These are phyloP conservation scores for Xylaria intraflava DNA, from an alignment of 495 filamentous ascomycete species.

Conservation along the genomic window DNA sequence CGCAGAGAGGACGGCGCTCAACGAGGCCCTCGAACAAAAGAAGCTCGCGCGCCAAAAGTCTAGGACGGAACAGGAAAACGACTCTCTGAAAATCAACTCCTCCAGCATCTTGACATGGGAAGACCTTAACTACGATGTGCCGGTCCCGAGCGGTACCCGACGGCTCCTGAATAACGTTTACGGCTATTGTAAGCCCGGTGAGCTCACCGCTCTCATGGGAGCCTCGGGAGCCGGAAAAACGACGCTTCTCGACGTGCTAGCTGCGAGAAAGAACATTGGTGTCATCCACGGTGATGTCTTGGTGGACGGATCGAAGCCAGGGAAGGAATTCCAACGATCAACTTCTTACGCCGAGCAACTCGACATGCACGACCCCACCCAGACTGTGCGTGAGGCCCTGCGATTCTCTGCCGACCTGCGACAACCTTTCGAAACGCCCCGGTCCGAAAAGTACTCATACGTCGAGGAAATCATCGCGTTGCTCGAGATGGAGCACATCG, in stretches of 20 bases:
- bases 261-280: constrained; percentile 69
- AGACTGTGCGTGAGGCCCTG: constrained; percentile 78
- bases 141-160: constrained; percentile 59
- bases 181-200: constrained; percentile 72
- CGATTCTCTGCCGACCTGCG: constrained; percentile 77
- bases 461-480: constrained; percentile 77
- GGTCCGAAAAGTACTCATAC: constrained; percentile 71
- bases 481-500: constrained; percentile 76
- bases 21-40: constrained; percentile 55
- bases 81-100: constrained; percentile 59
- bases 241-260: constrained; percentile 72
- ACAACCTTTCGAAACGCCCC: constrained; percentile 62
- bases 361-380: constrained; percentile 70
- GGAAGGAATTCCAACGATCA: constrained; percentile 67
- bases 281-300: constrained; percentile 67
- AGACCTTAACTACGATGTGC: constrained; percentile 72
- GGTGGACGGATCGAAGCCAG: constrained; percentile 62
- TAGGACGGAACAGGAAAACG: constrained; percentile 38
- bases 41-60: constrained; percentile 49
- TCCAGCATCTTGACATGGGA: constrained; percentile 72
- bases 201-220: constrained; percentile 78
- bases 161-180: constrained; percentile 64
- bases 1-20: constrained; percentile 61
- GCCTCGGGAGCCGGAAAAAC: constrained; percentile 85
- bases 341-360: constrained; percentile 76